Evolutionary conservation across 192 early-diverging fungal genomes (phyloP).

Genomic region (Backusella liffmaniae): DNA sequence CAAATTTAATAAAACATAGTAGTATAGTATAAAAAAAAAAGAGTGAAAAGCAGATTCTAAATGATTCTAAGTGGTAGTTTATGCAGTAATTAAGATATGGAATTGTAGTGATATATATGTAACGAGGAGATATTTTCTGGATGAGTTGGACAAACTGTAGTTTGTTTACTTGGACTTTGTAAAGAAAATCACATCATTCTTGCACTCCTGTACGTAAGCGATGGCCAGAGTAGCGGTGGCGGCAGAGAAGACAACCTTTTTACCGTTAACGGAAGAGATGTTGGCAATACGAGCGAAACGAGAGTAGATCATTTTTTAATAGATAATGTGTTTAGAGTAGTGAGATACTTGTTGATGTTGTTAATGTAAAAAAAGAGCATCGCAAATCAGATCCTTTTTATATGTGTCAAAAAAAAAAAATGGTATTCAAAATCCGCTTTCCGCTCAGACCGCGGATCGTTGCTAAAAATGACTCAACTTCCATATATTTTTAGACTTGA

Average conservation of each 20-base stretch:
- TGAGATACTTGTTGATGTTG: not conserved
- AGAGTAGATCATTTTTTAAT: conserved; percentile 2
- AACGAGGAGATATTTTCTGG: not conserved
- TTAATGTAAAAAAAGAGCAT: not conserved
- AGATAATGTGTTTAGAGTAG: not conserved
- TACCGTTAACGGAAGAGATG: not conserved
- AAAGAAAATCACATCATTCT: conserved; percentile 32
- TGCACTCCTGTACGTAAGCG: conserved; percentile 28
- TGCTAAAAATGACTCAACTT: conserved; percentile 7
- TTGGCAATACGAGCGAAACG: conserved; percentile 8
- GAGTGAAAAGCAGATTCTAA: not conserved
- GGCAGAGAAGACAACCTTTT: not conserved
- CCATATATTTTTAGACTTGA: conserved; percentile 4
- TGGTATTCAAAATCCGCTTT: not conserved
- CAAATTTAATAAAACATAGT: conserved; percentile 4
- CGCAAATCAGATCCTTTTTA: not conserved
- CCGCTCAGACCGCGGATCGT: conserved; percentile 6
- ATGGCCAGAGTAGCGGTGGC: conserved; percentile 10
- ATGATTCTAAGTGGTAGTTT: not conserved
- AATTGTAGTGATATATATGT: not conserved
- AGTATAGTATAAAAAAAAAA: not conserved
- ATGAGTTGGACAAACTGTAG: not conserved
- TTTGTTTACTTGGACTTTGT: conserved; percentile 20
- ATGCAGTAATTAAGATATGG: not conserved
- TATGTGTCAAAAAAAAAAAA: not conserved